Evolutionary conservation across 2,329 filamentous ascomycete species (phyloP), one percentile per base, ranked within the genome.

Genomic region (Daldinia sp.): DNA sequence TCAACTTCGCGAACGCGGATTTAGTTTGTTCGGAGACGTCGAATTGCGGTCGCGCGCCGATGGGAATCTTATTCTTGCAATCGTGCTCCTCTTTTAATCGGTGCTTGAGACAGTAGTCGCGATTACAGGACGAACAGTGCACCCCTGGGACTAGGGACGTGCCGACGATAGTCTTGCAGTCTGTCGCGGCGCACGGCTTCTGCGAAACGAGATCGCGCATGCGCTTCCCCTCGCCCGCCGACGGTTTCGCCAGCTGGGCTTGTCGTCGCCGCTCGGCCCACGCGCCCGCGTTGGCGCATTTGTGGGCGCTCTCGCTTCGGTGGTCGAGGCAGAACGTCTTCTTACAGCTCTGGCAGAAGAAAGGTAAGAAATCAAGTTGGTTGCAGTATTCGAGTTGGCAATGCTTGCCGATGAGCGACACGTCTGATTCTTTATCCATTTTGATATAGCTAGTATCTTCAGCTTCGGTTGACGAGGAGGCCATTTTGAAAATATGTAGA

Each of bases 281-380:
- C 61, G 87, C 88, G 68, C 89, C 89, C 1, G 81, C 83, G 57
- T 88, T 83, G 58, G 82, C 74, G 80, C 89, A 91, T 77, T 89
- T 87, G 82, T 99, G 97, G 0, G 93, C 83, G 20, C 89, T 88
- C 83, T 98, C 95, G 75, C 89, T 91, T 62, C 95, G 92, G 85
- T 99, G 96, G 78, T 98, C 95, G 73, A 97, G 91, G 80, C 97
- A 99, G 83, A 90, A 99, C 15, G 92, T 95, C 65, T 88, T 87
- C 71, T 80, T 87, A 82, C 96, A 99, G 74, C 92, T 96, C 79
- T 97, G 93, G 83, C 96, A 99, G 77, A 90, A 87, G 81, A 98
- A 98, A 3, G 96, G 96, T 4, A 99, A 89, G 80, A 99, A 98
- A 82, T 98, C 96, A 68, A 98, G 92, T 78, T 96, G 92, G 79